phyloP scores from a whole-genome alignment of 805 yeast species.

The Monosporozyma servazzii region DNA sequence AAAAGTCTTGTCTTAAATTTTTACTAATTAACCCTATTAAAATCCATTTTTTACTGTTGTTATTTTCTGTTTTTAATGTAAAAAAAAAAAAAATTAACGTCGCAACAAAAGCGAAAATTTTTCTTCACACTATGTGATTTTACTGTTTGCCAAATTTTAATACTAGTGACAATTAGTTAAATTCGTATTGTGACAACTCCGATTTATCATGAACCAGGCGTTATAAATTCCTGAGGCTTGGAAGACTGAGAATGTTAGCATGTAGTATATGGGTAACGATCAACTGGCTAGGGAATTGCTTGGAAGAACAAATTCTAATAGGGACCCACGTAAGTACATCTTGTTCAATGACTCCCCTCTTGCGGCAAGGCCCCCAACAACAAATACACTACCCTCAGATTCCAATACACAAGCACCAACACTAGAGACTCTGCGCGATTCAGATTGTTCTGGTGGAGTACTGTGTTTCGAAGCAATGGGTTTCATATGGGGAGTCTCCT shows the following conservation, averaged over 20 bases:
- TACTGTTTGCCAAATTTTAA: not conserved
- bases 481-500: not conserved
- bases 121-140: not conserved
- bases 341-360: constrained; percentile 8
- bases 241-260: too few relatives aligned
- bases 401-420: constrained; percentile 14
- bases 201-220: not conserved
- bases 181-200: not conserved
- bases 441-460: not conserved
- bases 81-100: not conserved
- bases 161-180: not conserved
- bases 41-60: not conserved
- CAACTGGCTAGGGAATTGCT: constrained; percentile 18
- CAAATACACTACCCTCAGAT: constrained; percentile 15
- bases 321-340: constrained; percentile 23
- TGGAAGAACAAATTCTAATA: constrained; percentile 23
- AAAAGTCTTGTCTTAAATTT: not conserved
- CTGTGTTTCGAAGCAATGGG: not conserved
- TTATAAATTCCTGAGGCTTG: not conserved
- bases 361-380: constrained; percentile 24
- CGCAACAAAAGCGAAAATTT: constrained; percentile 1
- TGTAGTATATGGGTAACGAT: not conserved
- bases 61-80: not conserved
- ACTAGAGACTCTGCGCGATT: constrained; percentile 2
- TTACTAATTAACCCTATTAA: not conserved